Base-by-base conservation (phyloP, 2,329 filamentous ascomycete species). In the Aureobasidium mangrovei region DNA sequence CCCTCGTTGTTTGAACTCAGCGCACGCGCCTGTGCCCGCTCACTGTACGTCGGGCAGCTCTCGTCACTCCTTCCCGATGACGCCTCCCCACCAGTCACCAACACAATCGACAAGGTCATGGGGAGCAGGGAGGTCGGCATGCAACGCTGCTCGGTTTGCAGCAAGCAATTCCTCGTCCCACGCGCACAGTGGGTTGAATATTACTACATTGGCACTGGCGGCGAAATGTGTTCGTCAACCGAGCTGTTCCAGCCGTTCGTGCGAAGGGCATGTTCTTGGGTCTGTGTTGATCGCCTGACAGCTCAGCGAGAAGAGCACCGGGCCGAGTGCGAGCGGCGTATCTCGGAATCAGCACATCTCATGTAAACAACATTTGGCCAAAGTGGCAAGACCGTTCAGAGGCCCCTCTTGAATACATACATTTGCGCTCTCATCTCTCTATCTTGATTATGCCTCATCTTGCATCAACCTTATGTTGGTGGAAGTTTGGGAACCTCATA, bases 1-100 rank as follows among this genome's bases (percentile, higher is more conserved):
- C 68, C 67, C 3, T 69, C 69, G 3, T 63, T 71, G 9, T 67
- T 70, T 51, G 67, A 70, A 46, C 60, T 69, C 7, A 60, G 64
- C 8, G 58, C 68, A 5, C 62, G 61, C n/a, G 48, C 59, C 3
- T 61, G 61, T 8, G 61, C 63, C 43, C 38, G 54, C 7, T 58
- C 57, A 26, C 63, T 58, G 52, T 60, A 61, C 33, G 56, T 66
- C 4, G 46, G 58, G 12, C 62, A 67, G n/a, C 41, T 68, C 3
- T 54, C 57, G 7, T 33, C 53, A 0, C 54, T 58, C 12, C 31
- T 67, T 10, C 62, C 63, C 1, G 39, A 41, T 5, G 57, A 61
- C 10, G 49, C 38, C 3, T 60, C 60, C 3, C 35, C 52, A 0
- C 44, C 58, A 5, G 55, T 69, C 26, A 51, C 47, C 12, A 53